Evolutionary conservation across 2,329 filamentous ascomycete genomes (phyloP).

Genomic region (Didymella keratinophila): DNA sequence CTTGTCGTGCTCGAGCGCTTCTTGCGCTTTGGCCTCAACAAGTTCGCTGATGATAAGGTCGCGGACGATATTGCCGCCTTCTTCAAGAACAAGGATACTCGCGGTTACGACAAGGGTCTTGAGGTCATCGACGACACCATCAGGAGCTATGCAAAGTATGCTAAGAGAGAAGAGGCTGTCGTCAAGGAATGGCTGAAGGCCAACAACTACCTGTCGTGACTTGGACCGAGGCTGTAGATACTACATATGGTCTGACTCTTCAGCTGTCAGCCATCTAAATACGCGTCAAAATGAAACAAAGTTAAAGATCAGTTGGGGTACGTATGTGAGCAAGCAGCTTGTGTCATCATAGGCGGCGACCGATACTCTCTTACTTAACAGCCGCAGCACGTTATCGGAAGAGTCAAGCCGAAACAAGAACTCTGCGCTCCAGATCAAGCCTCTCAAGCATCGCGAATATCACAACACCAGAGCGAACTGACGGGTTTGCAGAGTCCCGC

Average conservation of each 20-base stretch:
- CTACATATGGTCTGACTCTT: background rate
- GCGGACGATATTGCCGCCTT: conserved; percentile 82
- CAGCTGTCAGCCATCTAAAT: background rate
- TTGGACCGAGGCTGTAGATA: conserved; percentile 26
- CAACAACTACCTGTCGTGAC: conserved; percentile 61
- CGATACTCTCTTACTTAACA: background rate
- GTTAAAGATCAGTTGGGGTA: background rate
- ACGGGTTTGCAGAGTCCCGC: conserved; percentile 11
- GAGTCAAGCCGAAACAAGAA: background rate
- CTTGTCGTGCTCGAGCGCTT: conserved; percentile 91
- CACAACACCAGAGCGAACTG: conserved; percentile 14
- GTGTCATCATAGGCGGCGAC: background rate
- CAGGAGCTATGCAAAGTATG: conserved; percentile 82
- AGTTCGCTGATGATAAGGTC: conserved; percentile 75
- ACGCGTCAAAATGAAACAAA: background rate
- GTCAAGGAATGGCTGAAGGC: conserved; percentile 80
- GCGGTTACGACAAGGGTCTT: conserved; percentile 84
- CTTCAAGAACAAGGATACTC: conserved; percentile 86
- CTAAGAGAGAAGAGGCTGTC: conserved; percentile 73
- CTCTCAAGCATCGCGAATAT: conserved; percentile 7
- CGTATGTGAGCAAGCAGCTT: background rate
- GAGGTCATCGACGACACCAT: conserved; percentile 88
- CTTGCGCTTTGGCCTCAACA: conserved; percentile 77
- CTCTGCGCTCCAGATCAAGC: conserved; percentile 1
- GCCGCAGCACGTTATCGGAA: conserved; percentile 1